Base-by-base conservation (phyloP, 108 stramenopile species). In the Nitzschia palea region DNA sequence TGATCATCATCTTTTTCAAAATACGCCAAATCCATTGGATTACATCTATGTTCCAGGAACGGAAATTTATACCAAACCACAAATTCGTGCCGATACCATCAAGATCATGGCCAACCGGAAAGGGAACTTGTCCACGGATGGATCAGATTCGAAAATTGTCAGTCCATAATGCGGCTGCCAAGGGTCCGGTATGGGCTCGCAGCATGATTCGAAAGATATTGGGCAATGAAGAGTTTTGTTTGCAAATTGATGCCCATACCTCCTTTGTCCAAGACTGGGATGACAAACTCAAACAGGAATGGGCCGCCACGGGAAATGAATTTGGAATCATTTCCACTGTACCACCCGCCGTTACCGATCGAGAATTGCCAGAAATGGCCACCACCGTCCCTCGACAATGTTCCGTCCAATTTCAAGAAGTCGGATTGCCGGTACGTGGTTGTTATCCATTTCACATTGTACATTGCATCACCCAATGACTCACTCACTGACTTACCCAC, bases 211-310 rank as follows among this genome's bases (percentile, higher is more conserved):
- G 90, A 25, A 86, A 91, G 54, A 47, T 96, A 27, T 68, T 98
- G 57, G 86, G 93, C 28, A 95, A 96, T 63, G 97, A 98, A 85
- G 95, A 98, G 71, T 98, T 95, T 70, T 98, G 96, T 86, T 89
- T 98, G 91, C 95, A 97, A 75, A 90, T 93, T 43, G 97, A 97
- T 88, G 82, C 96, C 2, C 95, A 96, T 65, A 88, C 84, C 44
- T 79, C 87, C 51, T 94, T 98, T 64, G 76, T 75, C 3, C 44
- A 81, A 32, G 68, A 82, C 22, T 98, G 98, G 98, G 98, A 98
- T 69, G 68, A 50, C 17, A 51, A 71, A 30, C 71, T 85, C 2
- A 58, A 86, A 44, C 22, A 80, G 17, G 83, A 95, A 65, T 98
- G 95, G 95, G 70, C 57, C 26, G 69, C 48, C 25, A 82, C 93